These are phyloP conservation scores for Ascochyta viciae-villosae DNA, from an alignment of 2,329 filamentous ascomycete species.

Conservation along the genomic window DNA sequence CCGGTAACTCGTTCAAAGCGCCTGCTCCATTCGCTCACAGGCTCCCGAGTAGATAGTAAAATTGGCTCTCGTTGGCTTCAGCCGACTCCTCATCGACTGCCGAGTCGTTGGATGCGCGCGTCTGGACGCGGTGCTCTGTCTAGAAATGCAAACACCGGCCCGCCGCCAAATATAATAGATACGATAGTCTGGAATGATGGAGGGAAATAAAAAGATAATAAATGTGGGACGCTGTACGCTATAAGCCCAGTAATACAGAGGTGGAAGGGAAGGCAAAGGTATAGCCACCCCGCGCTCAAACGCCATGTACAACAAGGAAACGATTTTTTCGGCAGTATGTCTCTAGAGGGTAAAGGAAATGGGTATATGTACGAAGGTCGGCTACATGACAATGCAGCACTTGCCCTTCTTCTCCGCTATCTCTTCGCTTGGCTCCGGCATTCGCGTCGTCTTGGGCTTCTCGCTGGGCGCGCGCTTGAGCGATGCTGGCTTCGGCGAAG, in stretches of 20 bases:
- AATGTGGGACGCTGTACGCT: constrained; percentile 41
- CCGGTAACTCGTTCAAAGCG: constrained; percentile 1
- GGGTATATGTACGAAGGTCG: constrained; percentile 38
- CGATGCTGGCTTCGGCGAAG: constrained; percentile 34
- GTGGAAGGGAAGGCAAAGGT: constrained; percentile 19
- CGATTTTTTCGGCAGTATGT: constrained; percentile 28
- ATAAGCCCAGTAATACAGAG: constrained; percentile 32
- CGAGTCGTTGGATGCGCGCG: constrained; percentile 11
- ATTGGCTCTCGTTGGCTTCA: neutral
- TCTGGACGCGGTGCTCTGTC: constrained; percentile 14
- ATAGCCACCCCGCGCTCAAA: constrained; percentile 21
- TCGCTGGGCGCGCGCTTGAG: constrained; percentile 37
- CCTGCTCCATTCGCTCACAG: constrained; percentile 5
- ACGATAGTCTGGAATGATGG: constrained; percentile 7
- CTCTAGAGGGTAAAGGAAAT: constrained; percentile 27
- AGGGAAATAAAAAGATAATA: constrained; percentile 30
- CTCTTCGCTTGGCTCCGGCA: constrained; percentile 63
- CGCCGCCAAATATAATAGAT: neutral
- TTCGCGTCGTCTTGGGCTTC: constrained; percentile 53
- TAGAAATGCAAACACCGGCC: constrained; percentile 12
- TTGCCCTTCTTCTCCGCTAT: constrained; percentile 68
- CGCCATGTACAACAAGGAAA: constrained; percentile 40
- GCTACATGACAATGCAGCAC: constrained; percentile 78
- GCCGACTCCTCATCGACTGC: constrained; percentile 7
- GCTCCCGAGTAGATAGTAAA: constrained; percentile 1